phyloP scores from a whole-genome alignment of 768 basidiomycete genomes.

The Podaxis sp. region DNA sequence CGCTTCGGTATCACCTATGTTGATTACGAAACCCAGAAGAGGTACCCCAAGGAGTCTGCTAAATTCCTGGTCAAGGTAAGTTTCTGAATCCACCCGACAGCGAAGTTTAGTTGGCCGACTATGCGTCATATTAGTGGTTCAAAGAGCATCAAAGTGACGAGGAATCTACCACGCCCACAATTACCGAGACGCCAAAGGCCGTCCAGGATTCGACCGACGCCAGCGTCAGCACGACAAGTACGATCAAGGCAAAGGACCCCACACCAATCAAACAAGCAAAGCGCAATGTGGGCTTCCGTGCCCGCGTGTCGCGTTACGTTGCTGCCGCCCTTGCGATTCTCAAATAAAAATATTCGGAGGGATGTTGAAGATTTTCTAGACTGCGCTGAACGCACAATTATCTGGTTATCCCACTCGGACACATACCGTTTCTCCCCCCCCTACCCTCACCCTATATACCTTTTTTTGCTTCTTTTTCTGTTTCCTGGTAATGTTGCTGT shows the following conservation, averaged over 20 bases:
- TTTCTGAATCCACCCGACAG: not conserved
- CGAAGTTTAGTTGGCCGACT: not conserved
- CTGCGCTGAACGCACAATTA: not conserved
- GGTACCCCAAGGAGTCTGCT: constrained; percentile 60
- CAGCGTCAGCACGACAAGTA: constrained; percentile 9
- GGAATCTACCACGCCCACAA: not conserved
- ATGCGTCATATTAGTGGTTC: constrained; percentile 31
- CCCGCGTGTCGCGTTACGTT: constrained; percentile 10
- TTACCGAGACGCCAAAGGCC: constrained; percentile 1
- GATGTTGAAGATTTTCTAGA: constrained; percentile 1
- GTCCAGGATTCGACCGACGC: not conserved
- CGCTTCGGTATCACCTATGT: constrained; percentile 73
- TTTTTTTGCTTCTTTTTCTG: not conserved
- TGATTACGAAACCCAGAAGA: constrained; percentile 63
- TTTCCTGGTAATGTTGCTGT: constrained; percentile 4
- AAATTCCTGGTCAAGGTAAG: constrained; percentile 51
- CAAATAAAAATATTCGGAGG: constrained; percentile 4
- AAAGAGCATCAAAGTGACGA: constrained; percentile 25
- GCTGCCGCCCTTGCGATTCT: constrained; percentile 12
- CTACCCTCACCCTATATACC: not conserved
- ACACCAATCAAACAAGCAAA: not conserved
- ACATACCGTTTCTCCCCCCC: not conserved
- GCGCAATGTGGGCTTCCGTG: constrained; percentile 5
- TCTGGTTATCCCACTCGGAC: not conserved
- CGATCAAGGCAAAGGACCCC: not conserved